Evolutionary conservation across 2,329 filamentous ascomycete species (phyloP).

Genomic region (Cytospora mali): DNA sequence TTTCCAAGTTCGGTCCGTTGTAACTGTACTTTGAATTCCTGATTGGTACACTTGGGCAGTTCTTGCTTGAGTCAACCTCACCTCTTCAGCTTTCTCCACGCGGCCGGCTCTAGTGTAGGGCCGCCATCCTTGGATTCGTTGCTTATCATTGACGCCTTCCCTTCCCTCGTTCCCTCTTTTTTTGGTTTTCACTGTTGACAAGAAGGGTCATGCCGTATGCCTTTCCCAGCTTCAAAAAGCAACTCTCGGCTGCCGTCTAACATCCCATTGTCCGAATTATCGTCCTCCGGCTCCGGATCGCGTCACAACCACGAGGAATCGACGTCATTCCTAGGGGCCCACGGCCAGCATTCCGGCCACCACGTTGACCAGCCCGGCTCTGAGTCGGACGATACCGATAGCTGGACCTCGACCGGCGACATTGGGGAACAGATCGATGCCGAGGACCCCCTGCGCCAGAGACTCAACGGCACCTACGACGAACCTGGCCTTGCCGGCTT

Average conservation of each 20-base stretch:
- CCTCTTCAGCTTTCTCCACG: conserved; percentile 8
- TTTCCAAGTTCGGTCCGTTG: conserved; percentile 4
- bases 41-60: background rate
- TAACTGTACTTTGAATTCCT: conserved; percentile 7
- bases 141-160: conserved; percentile 33
- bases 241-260: conserved; percentile 68
- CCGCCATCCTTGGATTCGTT: conserved; percentile 14
- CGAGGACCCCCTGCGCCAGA: conserved; percentile 77
- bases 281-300: conserved; percentile 38
- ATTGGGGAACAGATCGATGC: conserved; percentile 88
- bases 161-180: conserved; percentile 32
- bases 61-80: conserved; percentile 8
- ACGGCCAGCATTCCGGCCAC: conserved; percentile 48
- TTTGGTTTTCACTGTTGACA: conserved; percentile 10
- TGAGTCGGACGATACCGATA: conserved; percentile 57
- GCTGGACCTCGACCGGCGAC: conserved; percentile 94
- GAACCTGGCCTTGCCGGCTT: conserved; percentile 58
- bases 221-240: conserved; percentile 64
- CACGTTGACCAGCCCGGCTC: conserved; percentile 56
- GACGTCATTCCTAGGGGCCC: conserved; percentile 49
- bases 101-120: conserved; percentile 11
- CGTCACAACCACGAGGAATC: conserved; percentile 45
- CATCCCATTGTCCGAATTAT: conserved; percentile 83
- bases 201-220: conserved; percentile 67
- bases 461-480: conserved; percentile 67